Percentiles rank a stretch among this genome's conserved stretches.
phyloP scores from a whole-genome alignment of 148 eudicot species.

The Cornus kousa region DNA sequence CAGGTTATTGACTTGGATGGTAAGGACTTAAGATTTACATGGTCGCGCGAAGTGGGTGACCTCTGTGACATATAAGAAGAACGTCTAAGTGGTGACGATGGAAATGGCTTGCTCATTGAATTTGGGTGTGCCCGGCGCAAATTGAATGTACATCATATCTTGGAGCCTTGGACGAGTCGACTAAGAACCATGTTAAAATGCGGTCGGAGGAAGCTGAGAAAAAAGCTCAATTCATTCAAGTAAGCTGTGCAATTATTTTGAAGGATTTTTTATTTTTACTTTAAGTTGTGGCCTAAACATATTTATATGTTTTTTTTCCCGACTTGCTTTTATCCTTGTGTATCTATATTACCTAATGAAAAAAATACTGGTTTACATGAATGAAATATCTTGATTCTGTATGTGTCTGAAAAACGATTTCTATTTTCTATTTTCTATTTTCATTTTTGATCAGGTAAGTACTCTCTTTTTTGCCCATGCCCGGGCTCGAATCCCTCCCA shows the following conservation, averaged over 20 bases:
- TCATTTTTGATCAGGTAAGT: too few relatives aligned
- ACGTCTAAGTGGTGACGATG: constrained; percentile 78
- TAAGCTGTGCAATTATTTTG: constrained; percentile 30
- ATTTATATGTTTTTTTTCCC: background rate
- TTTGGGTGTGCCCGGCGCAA: constrained; percentile 92
- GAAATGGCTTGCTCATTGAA: constrained; percentile 88
- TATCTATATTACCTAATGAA: background rate
- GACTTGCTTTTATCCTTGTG: background rate
- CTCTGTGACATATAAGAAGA: constrained; percentile 93
- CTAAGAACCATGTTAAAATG: constrained; percentile 87
- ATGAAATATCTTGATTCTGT: background rate
- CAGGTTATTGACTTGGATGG: constrained; percentile 94
- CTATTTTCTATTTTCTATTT: too few relatives aligned
- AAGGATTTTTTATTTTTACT: background rate
- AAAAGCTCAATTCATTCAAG: constrained; percentile 63
- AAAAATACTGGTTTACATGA: background rate
- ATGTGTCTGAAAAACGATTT: too few relatives aligned
- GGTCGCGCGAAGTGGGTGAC: constrained; percentile 72
- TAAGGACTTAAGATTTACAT: constrained; percentile 79
- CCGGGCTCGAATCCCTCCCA: too few relatives aligned
- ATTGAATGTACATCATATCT: constrained; percentile 73
- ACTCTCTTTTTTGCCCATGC: too few relatives aligned
- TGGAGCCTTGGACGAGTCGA: constrained; percentile 61
- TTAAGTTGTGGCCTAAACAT: background rate
- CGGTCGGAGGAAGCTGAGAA: constrained; percentile 85